Evolutionary conservation across 129 eudicot species (phyloP), one percentile per base, ranked within the genome.

Genomic region (Sambucus nigra): DNA sequence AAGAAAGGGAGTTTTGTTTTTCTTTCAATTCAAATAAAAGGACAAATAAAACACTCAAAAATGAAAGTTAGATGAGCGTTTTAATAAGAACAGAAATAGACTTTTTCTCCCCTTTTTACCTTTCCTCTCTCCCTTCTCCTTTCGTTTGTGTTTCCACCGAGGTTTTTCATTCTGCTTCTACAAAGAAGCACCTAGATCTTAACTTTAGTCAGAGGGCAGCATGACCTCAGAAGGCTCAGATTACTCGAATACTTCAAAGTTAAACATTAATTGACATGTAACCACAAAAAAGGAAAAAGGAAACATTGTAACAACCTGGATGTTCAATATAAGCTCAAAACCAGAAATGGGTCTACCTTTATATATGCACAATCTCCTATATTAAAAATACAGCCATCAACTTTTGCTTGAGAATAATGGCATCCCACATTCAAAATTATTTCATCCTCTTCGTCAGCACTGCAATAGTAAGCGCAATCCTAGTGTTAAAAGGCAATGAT

Each of bases 401-500:
- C 74, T 68, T 70, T 64, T 46, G 96, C 96, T 77, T 75, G 84
- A 76, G 78, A 63, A 54, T 80, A 88, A 67, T 88, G 96, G 65
- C 82, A 77, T 47, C 59, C 62, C 32, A 88, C 96, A 77, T 83
- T 70, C 64, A 77, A 25, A 63, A 83, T 75, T 24, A 76, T 72
- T 65, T 88, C 94, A 53, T 83, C 96, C 64, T 88, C 95, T 69
- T 67, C 94, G 45, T 70, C 80, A 54, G 73, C 74, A 71, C 96
- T 88, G 74, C 78, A 70, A 13, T 31, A 60, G 25, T 64, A 69
- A n/a, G n/a, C n/a, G n/a, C n/a, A n/a, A 26, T 25, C 17, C 51
- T 47, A 59, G 22, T 28, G 53, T 61, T 8, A 26, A 48, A 53
- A 53, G 51, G 21, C 28, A 62, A 20, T 56, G 29, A 64, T 18